phyloP scores from a whole-genome alignment of 73 alveolate genomes.

The Breviolum minutum region DNA sequence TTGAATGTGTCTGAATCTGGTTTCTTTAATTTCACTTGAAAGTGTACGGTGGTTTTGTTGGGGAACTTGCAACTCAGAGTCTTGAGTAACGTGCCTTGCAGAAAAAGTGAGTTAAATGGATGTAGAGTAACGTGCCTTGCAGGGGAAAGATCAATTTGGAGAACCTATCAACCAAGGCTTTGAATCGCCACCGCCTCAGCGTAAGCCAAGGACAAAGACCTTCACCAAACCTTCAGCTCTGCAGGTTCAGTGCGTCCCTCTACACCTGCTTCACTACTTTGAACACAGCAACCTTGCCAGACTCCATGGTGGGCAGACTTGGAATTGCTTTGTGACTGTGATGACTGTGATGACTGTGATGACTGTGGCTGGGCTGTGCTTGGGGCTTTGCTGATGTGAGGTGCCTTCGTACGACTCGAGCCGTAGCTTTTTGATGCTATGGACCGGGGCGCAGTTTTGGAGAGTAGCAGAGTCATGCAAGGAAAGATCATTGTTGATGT shows the following conservation, averaged over 20 bases:
- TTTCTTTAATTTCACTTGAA: background rate
- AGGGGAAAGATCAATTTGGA: constrained; percentile 63
- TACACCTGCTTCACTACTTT: constrained; percentile 89
- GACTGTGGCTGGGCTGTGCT: no score
- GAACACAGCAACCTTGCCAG: constrained; percentile 90
- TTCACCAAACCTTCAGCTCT: background rate
- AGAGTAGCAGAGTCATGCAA: background rate
- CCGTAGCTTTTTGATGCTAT: constrained; percentile 34
- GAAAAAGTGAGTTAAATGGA: background rate
- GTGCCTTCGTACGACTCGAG: constrained; percentile 53
- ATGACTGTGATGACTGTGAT: background rate
- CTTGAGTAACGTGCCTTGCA: background rate
- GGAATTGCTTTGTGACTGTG: background rate
- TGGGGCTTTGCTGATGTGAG: background rate
- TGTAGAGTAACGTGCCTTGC: background rate
- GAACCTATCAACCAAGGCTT: constrained; percentile 24
- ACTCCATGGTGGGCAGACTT: constrained; percentile 38
- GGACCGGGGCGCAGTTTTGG: constrained; percentile 47
- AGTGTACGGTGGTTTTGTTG: background rate
- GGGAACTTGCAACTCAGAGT: background rate
- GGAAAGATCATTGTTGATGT: background rate
- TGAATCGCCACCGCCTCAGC: constrained; percentile 12
- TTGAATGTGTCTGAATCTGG: background rate
- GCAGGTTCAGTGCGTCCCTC: constrained; percentile 48
- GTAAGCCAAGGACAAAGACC: background rate